Evolutionary conservation across 2,329 filamentous ascomycete genomes (phyloP).

Genomic region (Westerdykella sp.): DNA sequence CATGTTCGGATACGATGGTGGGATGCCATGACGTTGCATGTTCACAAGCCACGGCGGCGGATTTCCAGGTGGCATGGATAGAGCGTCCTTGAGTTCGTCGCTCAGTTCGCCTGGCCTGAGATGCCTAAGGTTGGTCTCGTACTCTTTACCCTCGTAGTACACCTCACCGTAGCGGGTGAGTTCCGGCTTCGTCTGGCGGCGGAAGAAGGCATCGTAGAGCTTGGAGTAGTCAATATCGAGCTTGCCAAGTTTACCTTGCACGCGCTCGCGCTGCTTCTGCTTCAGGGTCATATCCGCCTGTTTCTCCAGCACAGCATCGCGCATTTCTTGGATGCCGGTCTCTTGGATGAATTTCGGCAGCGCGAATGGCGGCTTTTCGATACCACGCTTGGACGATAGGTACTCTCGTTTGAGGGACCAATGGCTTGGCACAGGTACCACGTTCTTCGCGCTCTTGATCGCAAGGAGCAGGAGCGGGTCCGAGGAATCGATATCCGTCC

Average conservation of each 20-base stretch:
- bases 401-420: constrained; percentile 98
- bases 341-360: constrained; percentile 96
- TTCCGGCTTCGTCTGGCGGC: constrained; percentile 92
- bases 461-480: constrained; percentile 86
- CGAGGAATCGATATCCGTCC: constrained; percentile 88
- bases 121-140: constrained; percentile 88
- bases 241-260: constrained; percentile 93
- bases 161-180: constrained; percentile 94
- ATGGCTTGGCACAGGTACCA: constrained; percentile 87
- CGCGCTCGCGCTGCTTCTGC: constrained; percentile 90
- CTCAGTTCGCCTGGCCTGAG: constrained; percentile 84
- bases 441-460: constrained; percentile 91
- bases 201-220: constrained; percentile 96
- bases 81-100: constrained; percentile 81
- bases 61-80: constrained; percentile 87
- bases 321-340: constrained; percentile 96
- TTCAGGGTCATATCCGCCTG: constrained; percentile 87
- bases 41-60: constrained; percentile 97
- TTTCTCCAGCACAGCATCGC: constrained; percentile 91
- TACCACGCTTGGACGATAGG: constrained; percentile 89
- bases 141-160: constrained; percentile 99
- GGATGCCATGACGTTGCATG: constrained; percentile 87
- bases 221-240: constrained; percentile 98
- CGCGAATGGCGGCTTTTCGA: constrained; percentile 90
- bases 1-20: constrained; percentile 89